Conservation (phyloP, 345 rosid species). For the thale cress (Arabidopsis thaliana) region TAIR10.1 NC_003074.8:16977001-16977500, state of each 20-base stretch:
- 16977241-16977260: constrained; percentile 70
- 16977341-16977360: constrained; percentile 54
- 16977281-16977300: constrained; percentile 63
- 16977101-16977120: neutral
- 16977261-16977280: constrained; percentile 56
- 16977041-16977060: constrained; percentile 68
- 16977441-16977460: constrained; percentile 73
- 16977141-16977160: constrained; percentile 1
- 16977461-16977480: constrained; percentile 73
- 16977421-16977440: constrained; percentile 95
- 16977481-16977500: constrained; percentile 76
- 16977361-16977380: constrained; percentile 22
- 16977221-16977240: constrained; percentile 83
- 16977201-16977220: constrained; percentile 70
- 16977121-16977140: neutral
- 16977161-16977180: neutral
- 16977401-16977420: neutral
- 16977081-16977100: no score
- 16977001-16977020: constrained; percentile 71
- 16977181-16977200: constrained; percentile 7
- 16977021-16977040: constrained; percentile 78
- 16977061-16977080: constrained; percentile 55
- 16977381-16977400: neutral
- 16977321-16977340: constrained; percentile 80
- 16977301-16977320: constrained; percentile 78